These are phyloP conservation scores for Afroboletus lepidellus DNA, from an alignment of 1,284 basidiomycete genomes.

Conservation along the genomic window DNA sequence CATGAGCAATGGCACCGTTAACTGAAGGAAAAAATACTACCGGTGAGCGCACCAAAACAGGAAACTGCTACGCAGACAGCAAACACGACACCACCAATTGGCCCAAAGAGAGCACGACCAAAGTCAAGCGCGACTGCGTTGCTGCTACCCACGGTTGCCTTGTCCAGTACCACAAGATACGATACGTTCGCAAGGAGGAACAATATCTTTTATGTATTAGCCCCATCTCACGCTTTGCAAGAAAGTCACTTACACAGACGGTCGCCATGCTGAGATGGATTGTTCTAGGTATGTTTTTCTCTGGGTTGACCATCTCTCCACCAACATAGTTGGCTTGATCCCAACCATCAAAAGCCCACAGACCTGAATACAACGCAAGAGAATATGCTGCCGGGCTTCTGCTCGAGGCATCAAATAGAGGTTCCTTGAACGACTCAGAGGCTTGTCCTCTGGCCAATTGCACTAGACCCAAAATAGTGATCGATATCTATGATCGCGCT, in stretches of 20 bases:
- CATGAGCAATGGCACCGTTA: conserved; percentile 9
- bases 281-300: conserved; percentile 84
- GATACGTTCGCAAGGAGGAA: conserved; percentile 86
- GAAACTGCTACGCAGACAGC: conserved; percentile 90
- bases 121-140: conserved; percentile 97
- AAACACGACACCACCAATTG: conserved; percentile 83
- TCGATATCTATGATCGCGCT: conserved; percentile 50
- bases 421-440: conserved; percentile 59
- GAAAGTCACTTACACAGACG: conserved; percentile 54
- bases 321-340: conserved; percentile 89
- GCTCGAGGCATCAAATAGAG: conserved; percentile 76
- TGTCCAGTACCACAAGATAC: conserved; percentile 93
- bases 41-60: conserved; percentile 91
- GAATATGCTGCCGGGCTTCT: conserved; percentile 84
- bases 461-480: conserved; percentile 72
- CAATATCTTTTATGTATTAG: conserved; percentile 44
- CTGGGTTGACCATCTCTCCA: conserved; percentile 85
- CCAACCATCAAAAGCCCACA: conserved; percentile 98
- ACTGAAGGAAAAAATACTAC: conserved; percentile 36
- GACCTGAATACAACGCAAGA: conserved; percentile 89
- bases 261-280: conserved; percentile 87
- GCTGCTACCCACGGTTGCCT: conserved; percentile 67
- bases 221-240: neutral
- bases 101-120: conserved; percentile 83
- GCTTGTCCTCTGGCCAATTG: conserved; percentile 69